phyloP scores from a whole-genome alignment of 805 yeast genomes.

The Metschnikowia orientalis region DNA sequence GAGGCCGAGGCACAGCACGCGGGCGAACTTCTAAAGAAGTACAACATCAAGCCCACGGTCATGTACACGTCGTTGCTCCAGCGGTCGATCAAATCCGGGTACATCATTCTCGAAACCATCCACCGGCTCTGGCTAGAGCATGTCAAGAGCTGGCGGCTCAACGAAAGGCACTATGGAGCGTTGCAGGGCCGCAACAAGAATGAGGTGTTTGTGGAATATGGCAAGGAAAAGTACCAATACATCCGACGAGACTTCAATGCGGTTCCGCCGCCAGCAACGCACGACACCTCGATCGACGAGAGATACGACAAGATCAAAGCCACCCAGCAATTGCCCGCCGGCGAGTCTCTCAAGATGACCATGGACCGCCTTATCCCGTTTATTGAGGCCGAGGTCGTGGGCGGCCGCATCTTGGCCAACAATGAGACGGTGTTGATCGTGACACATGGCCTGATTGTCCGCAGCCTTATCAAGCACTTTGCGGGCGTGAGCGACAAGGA shows the following conservation, averaged over 20 bases:
- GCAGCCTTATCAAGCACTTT: constrained; percentile 38
- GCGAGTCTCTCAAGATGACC: constrained; percentile 38
- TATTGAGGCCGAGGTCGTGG: constrained; percentile 27
- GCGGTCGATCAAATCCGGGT: constrained; percentile 40
- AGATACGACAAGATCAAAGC: constrained; percentile 27
- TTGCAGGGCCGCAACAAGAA: constrained; percentile 40
- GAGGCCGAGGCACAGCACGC: constrained; percentile 37
- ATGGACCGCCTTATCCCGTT: constrained; percentile 39
- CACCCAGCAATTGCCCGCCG: constrained; percentile 29
- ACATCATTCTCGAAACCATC: constrained; percentile 30
- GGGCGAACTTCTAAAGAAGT: constrained; percentile 29
- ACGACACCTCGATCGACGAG: constrained; percentile 34
- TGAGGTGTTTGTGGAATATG: constrained; percentile 32
- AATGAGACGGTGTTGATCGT: constrained; percentile 34
- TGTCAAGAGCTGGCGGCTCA: constrained; percentile 38
- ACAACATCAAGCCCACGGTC: constrained; percentile 28
- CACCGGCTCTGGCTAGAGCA: constrained; percentile 35
- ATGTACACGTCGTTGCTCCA: constrained; percentile 39
- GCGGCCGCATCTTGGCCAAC: constrained; percentile 19
- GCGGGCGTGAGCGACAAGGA: constrained; percentile 33
- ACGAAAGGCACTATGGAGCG: constrained; percentile 42
- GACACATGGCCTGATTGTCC: constrained; percentile 41
- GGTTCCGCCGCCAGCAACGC: constrained; percentile 31
- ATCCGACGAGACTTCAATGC: constrained; percentile 37
- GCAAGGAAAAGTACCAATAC: constrained; percentile 35